A percentile compares a stretch with the other conserved stretches of the same genome.
Conservation (phyloP, 225 moss, liverwort and hornwort genomes). For the Pleurozium schreberi region DNA sequence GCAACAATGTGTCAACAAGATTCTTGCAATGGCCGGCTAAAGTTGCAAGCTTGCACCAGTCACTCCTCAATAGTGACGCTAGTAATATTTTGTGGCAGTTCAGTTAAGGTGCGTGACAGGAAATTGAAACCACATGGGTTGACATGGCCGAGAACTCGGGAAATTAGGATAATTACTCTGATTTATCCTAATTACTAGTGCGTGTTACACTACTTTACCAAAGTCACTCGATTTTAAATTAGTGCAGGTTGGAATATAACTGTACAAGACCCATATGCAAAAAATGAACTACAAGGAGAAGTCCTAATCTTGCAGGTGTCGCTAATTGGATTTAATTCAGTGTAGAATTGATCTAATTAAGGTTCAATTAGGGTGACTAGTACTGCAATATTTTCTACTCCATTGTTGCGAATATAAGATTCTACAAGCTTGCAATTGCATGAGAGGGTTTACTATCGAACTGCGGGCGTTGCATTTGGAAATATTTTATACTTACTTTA, state of each 20-base stretch:
- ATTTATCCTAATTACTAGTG: no score
- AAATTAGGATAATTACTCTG: neutral
- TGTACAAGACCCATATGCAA: neutral
- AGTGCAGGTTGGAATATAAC: neutral
- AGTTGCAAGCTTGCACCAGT: neutral
- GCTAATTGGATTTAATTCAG: neutral
- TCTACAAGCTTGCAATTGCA: neutral
- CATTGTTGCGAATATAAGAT: neutral
- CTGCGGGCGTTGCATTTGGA: neutral
- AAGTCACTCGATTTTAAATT: neutral
- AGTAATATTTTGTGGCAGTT: neutral
- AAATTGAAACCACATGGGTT: neutral
- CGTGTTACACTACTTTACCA: no score
- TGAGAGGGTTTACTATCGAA: neutral
- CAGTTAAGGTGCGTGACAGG: no score
- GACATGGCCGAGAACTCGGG: neutral
- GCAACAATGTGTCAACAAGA: neutral
- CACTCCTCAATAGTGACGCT: no score
- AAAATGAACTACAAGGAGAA: neutral
- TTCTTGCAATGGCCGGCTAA: no score
- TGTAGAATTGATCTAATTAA: neutral
- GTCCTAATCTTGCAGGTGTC: neutral
- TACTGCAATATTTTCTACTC: neutral
- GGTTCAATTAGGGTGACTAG: neutral
- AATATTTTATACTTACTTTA: neutral